Percentiles rank a stretch among this genome's conserved stretches.
Conservation (phyloP, 2,329 filamentous ascomycete species). For the Aspergillus versicolor region DNA sequence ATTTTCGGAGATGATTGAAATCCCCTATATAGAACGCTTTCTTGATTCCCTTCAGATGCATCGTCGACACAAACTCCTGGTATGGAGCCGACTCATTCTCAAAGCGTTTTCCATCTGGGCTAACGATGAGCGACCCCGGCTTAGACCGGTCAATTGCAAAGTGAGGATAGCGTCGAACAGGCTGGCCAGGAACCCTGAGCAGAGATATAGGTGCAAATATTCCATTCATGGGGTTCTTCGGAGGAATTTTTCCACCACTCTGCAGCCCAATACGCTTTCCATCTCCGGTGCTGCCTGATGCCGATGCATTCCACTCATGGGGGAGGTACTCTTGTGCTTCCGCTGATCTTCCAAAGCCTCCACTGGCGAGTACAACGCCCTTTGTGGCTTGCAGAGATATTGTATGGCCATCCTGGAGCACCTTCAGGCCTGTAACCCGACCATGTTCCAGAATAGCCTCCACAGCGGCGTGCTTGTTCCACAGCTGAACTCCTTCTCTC, state of each 20-base stretch:
- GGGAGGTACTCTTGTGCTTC: not conserved
- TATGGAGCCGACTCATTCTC: conserved; percentile 1
- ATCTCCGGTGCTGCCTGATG: not conserved
- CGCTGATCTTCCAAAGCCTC: not conserved
- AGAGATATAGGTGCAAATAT: not conserved
- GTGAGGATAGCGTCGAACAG: not conserved
- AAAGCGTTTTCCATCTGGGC: not conserved
- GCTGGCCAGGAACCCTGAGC: not conserved
- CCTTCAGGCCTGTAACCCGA: not conserved
- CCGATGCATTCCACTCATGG: not conserved
- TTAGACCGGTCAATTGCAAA: not conserved
- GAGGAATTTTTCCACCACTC: not conserved
- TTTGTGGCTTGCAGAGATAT: not conserved
- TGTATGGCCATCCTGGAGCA: too few relatives aligned
- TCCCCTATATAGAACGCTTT: not conserved
- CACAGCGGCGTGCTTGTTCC: not conserved
- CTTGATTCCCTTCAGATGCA: not conserved
- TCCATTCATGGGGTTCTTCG: not conserved
- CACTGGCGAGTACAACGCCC: not conserved
- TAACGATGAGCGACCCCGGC: not conserved
- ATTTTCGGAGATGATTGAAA: not conserved
- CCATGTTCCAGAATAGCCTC: not conserved
- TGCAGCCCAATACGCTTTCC: not conserved
- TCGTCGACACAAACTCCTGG: not conserved
- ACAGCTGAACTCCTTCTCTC: not conserved